Base-by-base conservation (phyloP, 225 moss, liverwort and hornwort species). In the Physcomitrium patens region DNA sequence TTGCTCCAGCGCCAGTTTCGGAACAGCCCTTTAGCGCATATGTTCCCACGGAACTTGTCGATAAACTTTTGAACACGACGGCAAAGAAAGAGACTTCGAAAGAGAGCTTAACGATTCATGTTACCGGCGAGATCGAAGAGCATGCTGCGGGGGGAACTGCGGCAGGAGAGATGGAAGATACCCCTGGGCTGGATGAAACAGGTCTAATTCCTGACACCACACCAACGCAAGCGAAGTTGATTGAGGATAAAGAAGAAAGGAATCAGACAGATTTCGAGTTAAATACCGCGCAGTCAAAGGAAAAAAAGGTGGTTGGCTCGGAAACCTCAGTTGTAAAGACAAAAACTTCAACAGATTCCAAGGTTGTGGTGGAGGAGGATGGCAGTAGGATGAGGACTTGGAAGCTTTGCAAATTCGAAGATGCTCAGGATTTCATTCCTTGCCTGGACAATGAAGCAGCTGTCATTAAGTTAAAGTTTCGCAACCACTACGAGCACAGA, bases 391-490 rank as follows among this genome's bases (percentile, higher is more conserved):
- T 3, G 27, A 78, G 75, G 19, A 16, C 24, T 18, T 96, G 96
- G 96, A 84, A 83, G 47, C 24, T 90, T 23, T 97, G 96, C 69
- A 43, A 18, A 4, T 88, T 85, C n/a, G 24, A 55, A 3, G 85
- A 80, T 14, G 90, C 92, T 9, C 83, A 81, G 75, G 89, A 89
- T 48, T 89, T 81, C 68, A 89, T 97, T 15, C 96, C 96, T 44
- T 97, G 96, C 50, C 77, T 94, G 5, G 94, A 92, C 74, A 97
- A 97, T 48, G 76, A 71, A 50, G 80, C 71, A 5, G 94, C 90
- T 12, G 81, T 97, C 18, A 78, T 82, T 65, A 68, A 81, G 68
- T 85, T 96, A 24, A 78, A 16, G 60, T 79, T 90, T 12, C 69
- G 76, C 15, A 91, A 89, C 69, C 96, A 94, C 73, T 96, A 78